These are phyloP conservation scores for Mesembryanthemum crystallinum DNA, from an alignment of 148 eudicot species.

Conservation along the genomic window DNA sequence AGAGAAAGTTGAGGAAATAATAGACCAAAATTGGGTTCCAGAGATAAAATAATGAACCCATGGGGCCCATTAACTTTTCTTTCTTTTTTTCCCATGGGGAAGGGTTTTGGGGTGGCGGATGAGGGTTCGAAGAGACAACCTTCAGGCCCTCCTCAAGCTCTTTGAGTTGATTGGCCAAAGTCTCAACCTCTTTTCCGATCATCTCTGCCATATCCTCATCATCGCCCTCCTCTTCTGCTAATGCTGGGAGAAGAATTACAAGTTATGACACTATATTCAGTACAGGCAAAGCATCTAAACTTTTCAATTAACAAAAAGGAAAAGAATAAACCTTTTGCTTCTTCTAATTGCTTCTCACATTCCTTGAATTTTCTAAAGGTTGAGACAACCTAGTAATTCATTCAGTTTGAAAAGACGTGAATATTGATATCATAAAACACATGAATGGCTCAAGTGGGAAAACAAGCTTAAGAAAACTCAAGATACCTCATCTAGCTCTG, in stretches of 20 bases:
- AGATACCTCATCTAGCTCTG: constrained; percentile 88
- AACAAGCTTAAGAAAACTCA: background rate
- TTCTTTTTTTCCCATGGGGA: no score
- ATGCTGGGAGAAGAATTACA: constrained; percentile 40
- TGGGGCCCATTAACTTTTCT: background rate
- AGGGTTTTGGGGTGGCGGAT: no score
- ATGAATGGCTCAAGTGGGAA: background rate
- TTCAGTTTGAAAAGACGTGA: constrained; percentile 5
- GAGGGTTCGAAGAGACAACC: constrained; percentile 35
- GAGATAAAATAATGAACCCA: background rate
- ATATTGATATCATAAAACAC: background rate
- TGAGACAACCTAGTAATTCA: constrained; percentile 58
- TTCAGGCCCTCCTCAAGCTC: constrained; percentile 81
- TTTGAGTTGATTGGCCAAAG: constrained; percentile 54
- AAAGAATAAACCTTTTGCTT: constrained; percentile 65
- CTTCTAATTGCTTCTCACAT: constrained; percentile 86
- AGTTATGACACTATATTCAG: constrained; percentile 1
- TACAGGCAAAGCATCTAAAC: background rate
- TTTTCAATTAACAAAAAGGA: background rate
- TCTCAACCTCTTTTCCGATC: constrained; percentile 75
- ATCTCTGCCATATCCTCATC: constrained; percentile 92
- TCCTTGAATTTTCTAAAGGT: constrained; percentile 74
- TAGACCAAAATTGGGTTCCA: background rate
- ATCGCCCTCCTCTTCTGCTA: constrained; percentile 65
- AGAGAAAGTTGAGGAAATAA: background rate